Conservation (phyloP, 345 rosid genomes). For the Noccaea bulbosa region DNA sequence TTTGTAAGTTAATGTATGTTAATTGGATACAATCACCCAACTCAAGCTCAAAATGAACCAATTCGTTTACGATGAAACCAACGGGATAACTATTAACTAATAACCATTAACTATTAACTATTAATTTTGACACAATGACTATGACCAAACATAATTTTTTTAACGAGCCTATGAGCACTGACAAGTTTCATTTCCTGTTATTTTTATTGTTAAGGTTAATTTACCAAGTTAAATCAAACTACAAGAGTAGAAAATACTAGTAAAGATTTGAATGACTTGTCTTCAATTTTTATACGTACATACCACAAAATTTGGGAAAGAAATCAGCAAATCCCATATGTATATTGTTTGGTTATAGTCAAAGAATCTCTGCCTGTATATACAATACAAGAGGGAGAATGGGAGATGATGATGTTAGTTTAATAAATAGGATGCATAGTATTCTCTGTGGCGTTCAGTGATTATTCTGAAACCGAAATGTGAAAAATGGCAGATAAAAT, state of each 20-base stretch:
- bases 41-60: slow-evolving; percentile 4
- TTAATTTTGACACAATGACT: too few species aligned
- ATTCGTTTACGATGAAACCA: neutral
- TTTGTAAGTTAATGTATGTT: too few species aligned
- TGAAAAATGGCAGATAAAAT: slow-evolving; percentile 28
- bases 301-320: neutral
- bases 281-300: neutral
- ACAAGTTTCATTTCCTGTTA: neutral
- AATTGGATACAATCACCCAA: neutral
- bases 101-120: too few species aligned
- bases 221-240: neutral
- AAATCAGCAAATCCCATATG: neutral
- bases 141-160: neutral
- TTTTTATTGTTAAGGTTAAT: neutral
- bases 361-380: neutral
- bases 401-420: slow-evolving; percentile 16
- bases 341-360: neutral
- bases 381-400: slow-evolving; percentile 2
- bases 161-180: neutral
- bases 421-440: slow-evolving; percentile 37
- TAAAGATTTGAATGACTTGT: neutral
- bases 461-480: slow-evolving; percentile 18
- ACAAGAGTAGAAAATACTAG: neutral
- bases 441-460: slow-evolving; percentile 37
- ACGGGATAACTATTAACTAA: neutral